A percentile compares a stretch with the other conserved stretches of the same genome.
These are phyloP conservation scores for Cladophialophora chaetospira DNA, from an alignment of 2,329 filamentous ascomycete genomes.

Conservation along the genomic window DNA sequence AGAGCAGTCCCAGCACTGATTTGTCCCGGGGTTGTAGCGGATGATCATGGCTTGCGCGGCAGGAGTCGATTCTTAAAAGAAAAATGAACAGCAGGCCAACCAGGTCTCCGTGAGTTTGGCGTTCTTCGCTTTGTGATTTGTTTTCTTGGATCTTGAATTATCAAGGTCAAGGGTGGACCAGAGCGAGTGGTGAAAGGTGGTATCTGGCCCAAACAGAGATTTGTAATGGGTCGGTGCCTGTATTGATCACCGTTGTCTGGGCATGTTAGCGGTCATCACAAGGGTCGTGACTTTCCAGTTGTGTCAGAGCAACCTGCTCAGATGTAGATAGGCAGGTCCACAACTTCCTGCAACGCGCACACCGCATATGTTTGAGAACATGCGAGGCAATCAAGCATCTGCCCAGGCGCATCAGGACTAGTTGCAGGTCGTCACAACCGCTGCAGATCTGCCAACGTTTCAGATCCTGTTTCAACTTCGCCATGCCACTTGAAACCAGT, in stretches of 20 bases:
- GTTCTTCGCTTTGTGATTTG: no score
- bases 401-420: no score
- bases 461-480: not conserved
- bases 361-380: not conserved
- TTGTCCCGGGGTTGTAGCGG: no score
- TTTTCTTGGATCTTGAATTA: no score
- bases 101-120: no score
- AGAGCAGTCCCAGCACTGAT: not conserved
- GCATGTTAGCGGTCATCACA: not conserved
- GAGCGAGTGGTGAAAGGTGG: no score
- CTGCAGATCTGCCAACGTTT: not conserved
- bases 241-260: not conserved
- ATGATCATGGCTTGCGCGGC: no score
- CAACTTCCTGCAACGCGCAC: not conserved
- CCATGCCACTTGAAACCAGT: not conserved
- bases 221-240: not conserved
- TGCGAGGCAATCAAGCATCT: not conserved
- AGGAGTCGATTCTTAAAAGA: no score
- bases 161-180: no score
- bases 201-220: not conserved
- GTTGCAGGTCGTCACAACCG: no score
- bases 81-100: not conserved
- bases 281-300: not conserved
- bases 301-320: not conserved
- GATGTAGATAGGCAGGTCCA: not conserved